Conservation (phyloP, 2,329 filamentous ascomycete species). For the Calonectria naviculata region DNA sequence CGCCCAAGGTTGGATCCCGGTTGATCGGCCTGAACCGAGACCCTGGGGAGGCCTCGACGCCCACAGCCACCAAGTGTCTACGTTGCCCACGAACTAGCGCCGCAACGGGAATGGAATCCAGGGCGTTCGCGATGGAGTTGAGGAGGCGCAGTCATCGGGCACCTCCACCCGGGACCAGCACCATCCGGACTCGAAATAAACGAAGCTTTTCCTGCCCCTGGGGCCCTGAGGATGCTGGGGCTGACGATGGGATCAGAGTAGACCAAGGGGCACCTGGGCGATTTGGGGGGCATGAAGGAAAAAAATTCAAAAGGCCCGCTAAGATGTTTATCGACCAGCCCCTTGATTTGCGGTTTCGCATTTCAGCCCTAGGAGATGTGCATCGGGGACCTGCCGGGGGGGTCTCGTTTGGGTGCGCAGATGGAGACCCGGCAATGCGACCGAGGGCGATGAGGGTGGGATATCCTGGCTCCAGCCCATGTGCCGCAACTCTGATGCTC, state of each 20-base stretch:
- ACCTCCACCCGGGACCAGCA: constrained; percentile 8
- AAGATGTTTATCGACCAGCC: background rate
- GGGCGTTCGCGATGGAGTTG: background rate
- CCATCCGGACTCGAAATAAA: constrained; percentile 8
- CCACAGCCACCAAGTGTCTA: background rate
- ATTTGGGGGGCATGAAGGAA: background rate
- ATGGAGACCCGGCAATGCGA: constrained; percentile 11
- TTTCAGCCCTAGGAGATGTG: constrained; percentile 8
- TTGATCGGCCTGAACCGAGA: constrained; percentile 1
- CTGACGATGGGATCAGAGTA: background rate
- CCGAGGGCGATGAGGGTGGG: background rate
- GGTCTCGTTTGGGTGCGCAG: background rate
- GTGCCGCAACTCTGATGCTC: constrained; percentile 1
- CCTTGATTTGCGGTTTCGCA: constrained; percentile 3
- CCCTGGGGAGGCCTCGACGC: background rate
- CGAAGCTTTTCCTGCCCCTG: background rate
- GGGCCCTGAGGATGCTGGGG: background rate
- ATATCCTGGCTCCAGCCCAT: background rate
- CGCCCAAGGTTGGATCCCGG: constrained; percentile 1
- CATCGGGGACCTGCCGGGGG: constrained; percentile 11
- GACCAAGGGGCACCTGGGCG: background rate
- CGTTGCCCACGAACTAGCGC: background rate
- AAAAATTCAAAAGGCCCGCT: constrained; percentile 5
- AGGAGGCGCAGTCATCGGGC: constrained; percentile 12
- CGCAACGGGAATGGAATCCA: background rate